Evolutionary conservation across 371 early-diverging fungal genomes (phyloP), one percentile per base, ranked within the genome.

Genomic region (Mortierella sp.): DNA sequence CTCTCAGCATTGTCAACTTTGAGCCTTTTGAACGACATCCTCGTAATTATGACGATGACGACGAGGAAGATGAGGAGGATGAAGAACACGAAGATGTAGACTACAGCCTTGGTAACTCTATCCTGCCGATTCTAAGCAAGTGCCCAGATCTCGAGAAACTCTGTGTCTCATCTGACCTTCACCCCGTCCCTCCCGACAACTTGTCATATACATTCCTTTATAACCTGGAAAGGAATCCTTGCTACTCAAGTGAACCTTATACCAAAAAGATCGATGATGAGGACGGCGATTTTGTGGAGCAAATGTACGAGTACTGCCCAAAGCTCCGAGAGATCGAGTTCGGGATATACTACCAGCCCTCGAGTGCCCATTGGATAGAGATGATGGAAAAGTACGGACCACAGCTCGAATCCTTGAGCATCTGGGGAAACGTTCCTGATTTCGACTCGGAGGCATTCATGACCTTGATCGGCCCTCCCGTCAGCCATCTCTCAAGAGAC

Each of bases 271-370:
- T 42, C 7, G 1, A 14, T 0, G 31, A 38, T 10, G 13, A 7
- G 7, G 19, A 5, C 1, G 49, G 31, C 13, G 43, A 43, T 2
- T 55, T 67, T 14, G 51, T 55, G 26, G 13, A 19, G 14, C 34
- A 24, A 16, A 49, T 67, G 38, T 19, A 48, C 50, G 48, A 34
- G 26, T 31, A 43, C 4, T 67, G 67, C 28, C 67, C 67, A 8
- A 55, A 43, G 1, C 60, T 67, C 31, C 38, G 23, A n/a, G 42
- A 34, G 16, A 59, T 67, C 19, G 60, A 68, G 26, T 31, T 68
- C 13, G 61, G 61, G 19, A 49, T 55, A 38, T 51, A 31, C 24
- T 43, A 45, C 2, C 45, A 56, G 9, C 28, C 56, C 6, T 39
- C 31, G 2, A 4, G 14, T 1, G 5, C 18, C 4, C 61, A 68